These are phyloP conservation scores for Epipyxis sp. DNA, from an alignment of 108 stramenopile species.

Conservation along the genomic window DNA sequence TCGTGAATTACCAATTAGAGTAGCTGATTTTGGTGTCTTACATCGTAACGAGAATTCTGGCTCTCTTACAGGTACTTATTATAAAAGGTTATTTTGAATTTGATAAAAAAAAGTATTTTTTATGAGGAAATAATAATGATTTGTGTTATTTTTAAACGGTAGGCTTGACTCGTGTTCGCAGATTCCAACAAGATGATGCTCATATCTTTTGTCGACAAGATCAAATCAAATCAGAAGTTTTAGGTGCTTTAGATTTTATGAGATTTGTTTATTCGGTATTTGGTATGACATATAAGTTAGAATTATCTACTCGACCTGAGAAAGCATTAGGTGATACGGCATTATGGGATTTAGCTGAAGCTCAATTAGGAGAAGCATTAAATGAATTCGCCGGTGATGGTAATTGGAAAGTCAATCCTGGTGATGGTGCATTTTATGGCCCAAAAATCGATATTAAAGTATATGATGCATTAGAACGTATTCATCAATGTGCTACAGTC, in stretches of 20 bases:
- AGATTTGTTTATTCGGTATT: conserved; percentile 90
- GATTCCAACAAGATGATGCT: conserved; percentile 98
- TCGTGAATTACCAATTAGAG: conserved; percentile 93
- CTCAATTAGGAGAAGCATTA: conserved; percentile 80
- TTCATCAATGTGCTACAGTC: conserved; percentile 98
- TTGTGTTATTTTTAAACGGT: too few relatives aligned
- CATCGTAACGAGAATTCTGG: conserved; percentile 96
- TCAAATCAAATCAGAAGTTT: conserved; percentile 87
- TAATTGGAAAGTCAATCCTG: conserved; percentile 91
- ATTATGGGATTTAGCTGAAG: conserved; percentile 91
- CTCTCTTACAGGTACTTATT: conserved; percentile 89
- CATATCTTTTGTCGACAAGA: conserved; percentile 96
- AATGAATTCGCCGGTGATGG: conserved; percentile 87
- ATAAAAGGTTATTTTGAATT: too few relatives aligned
- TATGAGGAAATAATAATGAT: background rate
- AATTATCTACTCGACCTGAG: conserved; percentile 92
- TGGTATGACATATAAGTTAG: conserved; percentile 98
- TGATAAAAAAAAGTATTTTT: too few relatives aligned
- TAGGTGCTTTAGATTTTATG: conserved; percentile 93
- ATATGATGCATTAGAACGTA: conserved; percentile 97
- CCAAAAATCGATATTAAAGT: conserved; percentile 99
- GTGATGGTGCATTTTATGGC: conserved; percentile 99
- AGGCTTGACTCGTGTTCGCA: conserved; percentile 93
- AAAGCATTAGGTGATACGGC: conserved; percentile 93
- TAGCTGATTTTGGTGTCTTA: conserved; percentile 97